Evolutionary conservation across 306 rosid genomes (phyloP).

Genomic region (Acacia confusa): DNA sequence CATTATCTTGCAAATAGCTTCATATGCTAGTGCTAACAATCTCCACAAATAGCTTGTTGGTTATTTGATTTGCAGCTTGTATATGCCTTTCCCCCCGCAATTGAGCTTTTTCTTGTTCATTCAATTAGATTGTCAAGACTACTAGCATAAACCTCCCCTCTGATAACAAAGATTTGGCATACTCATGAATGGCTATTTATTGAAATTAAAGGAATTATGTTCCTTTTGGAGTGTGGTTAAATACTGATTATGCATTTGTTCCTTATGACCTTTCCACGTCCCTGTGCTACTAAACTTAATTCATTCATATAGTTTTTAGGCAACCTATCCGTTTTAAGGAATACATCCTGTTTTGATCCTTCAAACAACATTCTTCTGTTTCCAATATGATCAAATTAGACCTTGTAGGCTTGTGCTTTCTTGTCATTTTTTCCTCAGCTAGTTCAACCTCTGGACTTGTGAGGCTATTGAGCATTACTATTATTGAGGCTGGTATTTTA

Average conservation of each 20-base stretch:
- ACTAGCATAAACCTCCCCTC: not conserved
- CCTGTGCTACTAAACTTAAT: not conserved
- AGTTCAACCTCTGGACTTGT: conserved; percentile 16
- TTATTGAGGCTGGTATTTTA: conserved; percentile 31
- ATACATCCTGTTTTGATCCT: conserved; percentile 15
- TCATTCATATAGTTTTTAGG: conserved; percentile 7
- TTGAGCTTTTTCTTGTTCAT: conserved; percentile 11
- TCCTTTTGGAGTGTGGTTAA: conserved; percentile 11
- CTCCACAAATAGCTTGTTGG: not conserved
- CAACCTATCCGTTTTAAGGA: conserved; percentile 11
- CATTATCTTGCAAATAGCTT: not conserved
- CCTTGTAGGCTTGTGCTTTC: conserved; percentile 22
- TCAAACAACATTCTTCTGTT: conserved; percentile 17
- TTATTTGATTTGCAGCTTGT: not conserved
- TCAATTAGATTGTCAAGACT: conserved; percentile 5
- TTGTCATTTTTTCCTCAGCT: conserved; percentile 26
- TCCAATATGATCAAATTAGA: conserved; percentile 16
- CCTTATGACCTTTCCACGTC: not conserved
- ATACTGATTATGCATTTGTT: conserved; percentile 4
- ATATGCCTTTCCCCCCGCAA: not conserved
- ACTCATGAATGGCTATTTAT: conserved; percentile 1
- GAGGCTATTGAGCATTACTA: conserved; percentile 22
- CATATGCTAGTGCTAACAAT: not conserved
- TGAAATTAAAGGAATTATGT: conserved; percentile 24
- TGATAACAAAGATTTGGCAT: not conserved